Evolutionary conservation across 768 basidiomycete species (phyloP).

Genomic region (Xerocomus brunneocitrinus): DNA sequence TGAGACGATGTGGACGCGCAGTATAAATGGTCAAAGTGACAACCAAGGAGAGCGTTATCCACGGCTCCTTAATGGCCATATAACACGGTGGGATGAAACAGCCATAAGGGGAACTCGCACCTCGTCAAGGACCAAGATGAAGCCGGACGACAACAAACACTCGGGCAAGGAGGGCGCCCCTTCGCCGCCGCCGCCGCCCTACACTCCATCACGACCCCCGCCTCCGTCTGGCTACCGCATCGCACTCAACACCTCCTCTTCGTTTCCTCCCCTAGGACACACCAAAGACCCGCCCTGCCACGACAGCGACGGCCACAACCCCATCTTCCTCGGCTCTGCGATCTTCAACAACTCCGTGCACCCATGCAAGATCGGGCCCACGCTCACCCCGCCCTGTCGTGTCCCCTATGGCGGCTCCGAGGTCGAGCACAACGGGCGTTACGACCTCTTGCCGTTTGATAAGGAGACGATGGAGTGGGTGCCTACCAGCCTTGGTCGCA

Average conservation of each 20-base stretch:
- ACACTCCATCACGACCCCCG: conserved; percentile 32
- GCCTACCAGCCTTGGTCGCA: conserved; percentile 50
- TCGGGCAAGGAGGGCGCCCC: not conserved
- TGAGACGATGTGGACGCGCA: no score
- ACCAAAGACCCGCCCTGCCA: conserved; percentile 48
- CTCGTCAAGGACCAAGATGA: conserved; percentile 4
- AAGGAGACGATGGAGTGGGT: conserved; percentile 73
- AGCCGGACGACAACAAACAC: conserved; percentile 7
- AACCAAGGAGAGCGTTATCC: no score
- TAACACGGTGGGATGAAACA: no score
- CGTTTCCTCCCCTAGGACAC: conserved; percentile 37
- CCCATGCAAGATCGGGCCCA: conserved; percentile 75
- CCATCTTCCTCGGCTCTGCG: conserved; percentile 72
- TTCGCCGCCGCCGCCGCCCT: conserved; percentile 16
- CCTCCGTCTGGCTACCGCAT: conserved; percentile 62
- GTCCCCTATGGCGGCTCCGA: conserved; percentile 67
- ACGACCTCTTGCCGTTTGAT: conserved; percentile 70
- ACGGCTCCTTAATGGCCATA: no score
- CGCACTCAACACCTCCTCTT: conserved; percentile 39
- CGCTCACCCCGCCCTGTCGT: conserved; percentile 45
- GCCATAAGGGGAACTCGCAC: not conserved
- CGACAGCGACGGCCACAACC: conserved; percentile 54
- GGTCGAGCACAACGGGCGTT: conserved; percentile 57
- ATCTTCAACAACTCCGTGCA: conserved; percentile 64
- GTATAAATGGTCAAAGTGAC: no score